Percentiles rank a stretch among this genome's conserved stretches.
phyloP scores from a whole-genome alignment of 2,329 filamentous ascomycete genomes.

The Exophiala calicioides region DNA sequence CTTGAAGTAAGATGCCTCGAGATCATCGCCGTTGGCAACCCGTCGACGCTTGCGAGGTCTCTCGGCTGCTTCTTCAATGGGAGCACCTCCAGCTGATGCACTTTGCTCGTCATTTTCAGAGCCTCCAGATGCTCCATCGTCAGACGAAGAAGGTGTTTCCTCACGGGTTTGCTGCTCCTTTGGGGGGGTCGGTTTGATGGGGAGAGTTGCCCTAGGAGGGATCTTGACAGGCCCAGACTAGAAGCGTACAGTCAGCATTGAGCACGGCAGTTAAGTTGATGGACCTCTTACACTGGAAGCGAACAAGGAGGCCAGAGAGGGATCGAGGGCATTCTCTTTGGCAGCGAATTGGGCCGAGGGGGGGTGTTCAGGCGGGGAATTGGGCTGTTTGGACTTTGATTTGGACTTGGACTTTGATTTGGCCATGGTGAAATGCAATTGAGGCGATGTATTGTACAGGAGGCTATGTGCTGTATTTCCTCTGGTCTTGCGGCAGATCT shows the following conservation, averaged over 20 bases:
- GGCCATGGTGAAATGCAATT: conserved; percentile 13
- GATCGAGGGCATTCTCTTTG: conserved; percentile 60
- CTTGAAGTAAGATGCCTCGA: conserved; percentile 29
- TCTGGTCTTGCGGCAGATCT: too few species aligned
- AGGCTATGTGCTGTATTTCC: too few species aligned
- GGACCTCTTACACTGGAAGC: conserved; percentile 71
- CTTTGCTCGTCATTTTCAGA: conserved; percentile 44
- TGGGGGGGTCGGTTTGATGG: conserved; percentile 30
- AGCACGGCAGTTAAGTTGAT: conserved; percentile 27
- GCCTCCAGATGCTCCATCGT: conserved; percentile 10
- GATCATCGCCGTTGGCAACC: conserved; percentile 27
- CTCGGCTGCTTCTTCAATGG: not conserved
- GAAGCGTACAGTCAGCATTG: conserved; percentile 5
- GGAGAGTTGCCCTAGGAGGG: conserved; percentile 35
- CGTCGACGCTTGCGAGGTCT: conserved; percentile 39
- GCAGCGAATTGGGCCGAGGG: conserved; percentile 4
- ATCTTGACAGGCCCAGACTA: conserved; percentile 40
- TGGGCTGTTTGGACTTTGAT: conserved; percentile 13
- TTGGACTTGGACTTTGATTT: too few species aligned
- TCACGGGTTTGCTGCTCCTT: not conserved
- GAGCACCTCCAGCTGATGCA: not conserved
- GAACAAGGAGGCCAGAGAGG: conserved; percentile 69
- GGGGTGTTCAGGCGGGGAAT: not conserved
- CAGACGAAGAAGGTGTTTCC: conserved; percentile 6
- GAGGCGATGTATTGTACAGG: too few species aligned